phyloP scores from a whole-genome alignment of 148 eudicot genomes.

The Agrostemma githago region DNA sequence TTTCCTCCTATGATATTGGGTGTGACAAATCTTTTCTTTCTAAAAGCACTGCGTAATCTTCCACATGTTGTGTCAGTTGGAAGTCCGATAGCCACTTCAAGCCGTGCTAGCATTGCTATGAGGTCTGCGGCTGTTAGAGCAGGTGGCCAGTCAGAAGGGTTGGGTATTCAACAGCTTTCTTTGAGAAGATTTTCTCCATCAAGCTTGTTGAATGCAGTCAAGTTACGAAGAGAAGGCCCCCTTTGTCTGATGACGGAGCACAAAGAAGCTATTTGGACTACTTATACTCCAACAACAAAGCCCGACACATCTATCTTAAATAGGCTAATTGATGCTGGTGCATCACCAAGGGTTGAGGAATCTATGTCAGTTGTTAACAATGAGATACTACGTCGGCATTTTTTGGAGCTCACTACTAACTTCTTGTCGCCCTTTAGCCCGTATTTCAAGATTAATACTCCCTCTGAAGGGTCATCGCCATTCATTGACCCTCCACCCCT shows the following conservation, averaged over 20 bases:
- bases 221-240: conserved; percentile 88
- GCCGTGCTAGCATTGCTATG: conserved; percentile 41
- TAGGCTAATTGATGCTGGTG: conserved; percentile 91
- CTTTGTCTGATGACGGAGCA: conserved; percentile 95
- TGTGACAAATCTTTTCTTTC: conserved; percentile 86
- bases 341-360: conserved; percentile 87
- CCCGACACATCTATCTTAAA: conserved; percentile 94
- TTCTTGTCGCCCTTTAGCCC: conserved; percentile 95
- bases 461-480: conserved; percentile 85
- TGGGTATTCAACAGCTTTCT: conserved; percentile 51
- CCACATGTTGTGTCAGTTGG: conserved; percentile 92
- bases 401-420: conserved; percentile 92
- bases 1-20: conserved; percentile 93
- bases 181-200: conserved; percentile 80
- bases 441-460: conserved; percentile 77
- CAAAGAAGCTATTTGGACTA: conserved; percentile 91
- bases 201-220: conserved; percentile 76
- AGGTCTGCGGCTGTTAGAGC: conserved; percentile 45
- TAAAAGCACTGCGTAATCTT: conserved; percentile 76
- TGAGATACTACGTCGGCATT: conserved; percentile 92
- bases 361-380: conserved; percentile 98
- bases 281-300: conserved; percentile 65
- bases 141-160: conserved; percentile 47
- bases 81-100: conserved; percentile 58
- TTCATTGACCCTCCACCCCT: conserved; percentile 87